A percentile compares a stretch with the other conserved stretches of the same genome.
Conservation (phyloP, 2,329 filamentous ascomycete species). For the Zymoseptoria ardabiliae region DNA sequence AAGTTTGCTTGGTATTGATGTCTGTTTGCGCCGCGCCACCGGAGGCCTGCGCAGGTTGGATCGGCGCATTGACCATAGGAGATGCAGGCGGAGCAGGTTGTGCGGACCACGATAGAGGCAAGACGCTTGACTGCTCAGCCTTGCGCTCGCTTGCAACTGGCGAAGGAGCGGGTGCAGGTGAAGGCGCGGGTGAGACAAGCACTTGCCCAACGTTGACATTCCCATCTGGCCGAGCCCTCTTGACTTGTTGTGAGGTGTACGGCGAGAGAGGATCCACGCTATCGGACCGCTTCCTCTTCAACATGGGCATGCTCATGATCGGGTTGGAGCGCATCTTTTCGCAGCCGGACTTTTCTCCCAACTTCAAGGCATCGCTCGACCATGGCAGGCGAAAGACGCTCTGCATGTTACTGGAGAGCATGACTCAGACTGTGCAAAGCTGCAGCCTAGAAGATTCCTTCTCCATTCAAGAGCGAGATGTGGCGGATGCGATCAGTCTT, state of each 20-base stretch:
- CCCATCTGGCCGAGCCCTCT: constrained; percentile 20
- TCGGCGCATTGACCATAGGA: constrained; percentile 1
- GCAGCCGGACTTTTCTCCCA: constrained; percentile 27
- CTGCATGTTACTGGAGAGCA: constrained; percentile 32
- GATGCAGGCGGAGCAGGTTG: not conserved
- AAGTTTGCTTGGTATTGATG: not conserved
- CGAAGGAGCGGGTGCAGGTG: not conserved
- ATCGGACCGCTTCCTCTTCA: constrained; percentile 52
- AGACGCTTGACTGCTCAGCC: not conserved
- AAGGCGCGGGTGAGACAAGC: not conserved
- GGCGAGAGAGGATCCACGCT: constrained; percentile 35
- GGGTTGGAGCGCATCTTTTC: constrained; percentile 38
- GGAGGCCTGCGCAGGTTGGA: constrained; percentile 1
- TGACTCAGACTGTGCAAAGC: not conserved
- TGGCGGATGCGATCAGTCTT: not conserved
- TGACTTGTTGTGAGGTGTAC: constrained; percentile 5
- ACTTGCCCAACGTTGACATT: constrained; percentile 19
- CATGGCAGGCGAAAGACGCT: constrained; percentile 46
- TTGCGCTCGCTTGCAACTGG: constrained; percentile 6
- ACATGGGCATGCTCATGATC: constrained; percentile 40
- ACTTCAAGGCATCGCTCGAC: constrained; percentile 32
- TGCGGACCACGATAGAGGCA: not conserved
- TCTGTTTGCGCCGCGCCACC: not conserved
- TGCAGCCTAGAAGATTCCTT: not conserved
- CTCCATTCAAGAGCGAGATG: not conserved